Conservation (phyloP, 306 rosid genomes). For the Argentina anserina region DNA sequence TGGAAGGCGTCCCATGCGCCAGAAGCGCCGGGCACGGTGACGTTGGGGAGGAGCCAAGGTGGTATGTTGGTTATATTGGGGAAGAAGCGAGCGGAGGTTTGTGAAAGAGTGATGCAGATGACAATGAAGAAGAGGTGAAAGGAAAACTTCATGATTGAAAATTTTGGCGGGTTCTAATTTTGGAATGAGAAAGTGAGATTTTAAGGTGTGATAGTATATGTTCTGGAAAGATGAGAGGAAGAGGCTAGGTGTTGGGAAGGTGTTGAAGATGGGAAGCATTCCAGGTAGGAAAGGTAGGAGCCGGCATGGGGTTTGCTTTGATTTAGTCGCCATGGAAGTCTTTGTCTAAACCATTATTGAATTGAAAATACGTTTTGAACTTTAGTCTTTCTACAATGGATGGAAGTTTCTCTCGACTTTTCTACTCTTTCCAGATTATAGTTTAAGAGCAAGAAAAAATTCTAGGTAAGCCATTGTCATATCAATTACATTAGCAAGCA, state of each 20-base stretch:
- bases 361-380: slow-evolving; percentile 16
- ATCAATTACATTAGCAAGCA: too few species aligned
- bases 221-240: background rate
- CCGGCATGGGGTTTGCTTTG: slow-evolving; percentile 10
- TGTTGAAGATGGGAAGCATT: background rate
- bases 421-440: background rate
- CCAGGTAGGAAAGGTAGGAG: background rate
- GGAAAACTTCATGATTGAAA: slow-evolving; percentile 32
- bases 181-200: background rate
- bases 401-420: background rate
- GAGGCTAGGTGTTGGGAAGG: background rate
- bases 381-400: background rate
- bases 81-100: slow-evolving; percentile 55
- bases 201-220: background rate
- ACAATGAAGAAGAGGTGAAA: slow-evolving; percentile 14
- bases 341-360: background rate
- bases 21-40: background rate
- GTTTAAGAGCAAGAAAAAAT: background rate
- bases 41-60: slow-evolving; percentile 13
- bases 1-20: slow-evolving; percentile 60
- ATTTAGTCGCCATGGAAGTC: background rate
- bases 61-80: slow-evolving; percentile 65
- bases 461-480: background rate
- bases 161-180: background rate
- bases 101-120: slow-evolving; percentile 13